Evolutionary conservation across 1,284 basidiomycete genomes (phyloP), one percentile per base, ranked within the genome.

Genomic region (Gastroboletus turbinatus): DNA sequence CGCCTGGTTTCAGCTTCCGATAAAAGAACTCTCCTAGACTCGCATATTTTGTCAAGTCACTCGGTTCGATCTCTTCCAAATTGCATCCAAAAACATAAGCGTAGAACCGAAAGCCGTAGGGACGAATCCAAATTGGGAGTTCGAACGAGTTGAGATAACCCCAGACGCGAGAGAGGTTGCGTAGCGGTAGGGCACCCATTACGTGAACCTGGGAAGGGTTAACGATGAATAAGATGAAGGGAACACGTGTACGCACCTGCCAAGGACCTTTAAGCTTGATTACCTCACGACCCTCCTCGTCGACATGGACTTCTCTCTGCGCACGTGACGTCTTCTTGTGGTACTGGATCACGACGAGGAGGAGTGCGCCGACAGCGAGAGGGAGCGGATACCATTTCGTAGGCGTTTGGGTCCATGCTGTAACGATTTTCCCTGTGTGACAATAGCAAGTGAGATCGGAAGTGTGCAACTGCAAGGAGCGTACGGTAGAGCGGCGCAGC

Each of bases 311-410:
- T 63, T 87, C 85, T 60, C 77, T 78, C 55, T 75, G 69, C 25
- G 76, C 72, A 53, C 75, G 74, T 56, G 73, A 73, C 33, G 75
- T 71, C 65, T 84, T 83, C 66, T 86, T 87, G 45, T 88, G 80
- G 64, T 88, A 94, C 70, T 95, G 90, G 25, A 97, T 80, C 46
- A 84, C 85, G 57, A 95, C 84, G 44, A 97, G 86, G 25, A 96
- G 81, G 29, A 96, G 81, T 2, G 92, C 94, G 39, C 95, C 95
- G 33, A 97, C 87, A 16, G 93, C 92, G 57, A 98, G 77, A 16
- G 96, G 96, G 44, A 99, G 84, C 10, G 96, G 96, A 64, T 95
- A 96, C 96, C 96, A 99, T 73, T 87, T 92, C 50, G 91, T 94
- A 1, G 92, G 94, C 0, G 96, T 97, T 62, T 87, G 80, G 4